Percentiles rank a stretch among this genome's conserved stretches.
Evolutionary conservation across 257 asterid genomes (phyloP).

Genomic region (Solanum pennellii): DNA sequence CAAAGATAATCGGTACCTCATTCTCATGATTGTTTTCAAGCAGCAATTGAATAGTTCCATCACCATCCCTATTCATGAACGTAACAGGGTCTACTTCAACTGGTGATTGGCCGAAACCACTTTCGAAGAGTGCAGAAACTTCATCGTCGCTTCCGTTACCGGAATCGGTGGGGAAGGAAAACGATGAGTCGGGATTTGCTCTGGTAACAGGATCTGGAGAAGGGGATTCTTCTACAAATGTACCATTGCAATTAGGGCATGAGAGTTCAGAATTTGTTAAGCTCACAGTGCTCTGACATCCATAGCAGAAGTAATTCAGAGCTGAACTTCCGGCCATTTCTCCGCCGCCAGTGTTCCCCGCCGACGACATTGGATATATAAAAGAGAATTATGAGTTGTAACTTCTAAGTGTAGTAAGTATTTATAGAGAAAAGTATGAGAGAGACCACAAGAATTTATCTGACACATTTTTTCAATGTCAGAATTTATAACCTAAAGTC

Average conservation of each 20-base stretch:
- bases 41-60: slow-evolving; percentile 53
- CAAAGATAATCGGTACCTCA: slow-evolving; percentile 26
- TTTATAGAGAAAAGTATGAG: not conserved
- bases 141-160: slow-evolving; percentile 8
- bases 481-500: not conserved
- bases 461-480: not conserved
- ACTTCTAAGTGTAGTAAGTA: not conserved
- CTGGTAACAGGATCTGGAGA: slow-evolving; percentile 15
- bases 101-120: slow-evolving; percentile 19
- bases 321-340: not conserved
- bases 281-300: slow-evolving; percentile 44
- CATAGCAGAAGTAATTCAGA: slow-evolving; percentile 44
- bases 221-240: slow-evolving; percentile 48
- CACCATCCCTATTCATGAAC: slow-evolving; percentile 40
- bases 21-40: slow-evolving; percentile 32
- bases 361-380: not conserved
- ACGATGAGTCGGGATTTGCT: not conserved
- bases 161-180: slow-evolving; percentile 1
- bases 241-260: slow-evolving; percentile 66
- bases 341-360: not conserved
- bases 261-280: slow-evolving; percentile 34
- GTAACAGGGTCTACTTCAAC: slow-evolving; percentile 46
- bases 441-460: not conserved
- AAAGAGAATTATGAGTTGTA: not conserved
- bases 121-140: not conserved